These are phyloP conservation scores for Thymus quinquecostatus DNA, from an alignment of 257 asterid species.

Conservation along the genomic window DNA sequence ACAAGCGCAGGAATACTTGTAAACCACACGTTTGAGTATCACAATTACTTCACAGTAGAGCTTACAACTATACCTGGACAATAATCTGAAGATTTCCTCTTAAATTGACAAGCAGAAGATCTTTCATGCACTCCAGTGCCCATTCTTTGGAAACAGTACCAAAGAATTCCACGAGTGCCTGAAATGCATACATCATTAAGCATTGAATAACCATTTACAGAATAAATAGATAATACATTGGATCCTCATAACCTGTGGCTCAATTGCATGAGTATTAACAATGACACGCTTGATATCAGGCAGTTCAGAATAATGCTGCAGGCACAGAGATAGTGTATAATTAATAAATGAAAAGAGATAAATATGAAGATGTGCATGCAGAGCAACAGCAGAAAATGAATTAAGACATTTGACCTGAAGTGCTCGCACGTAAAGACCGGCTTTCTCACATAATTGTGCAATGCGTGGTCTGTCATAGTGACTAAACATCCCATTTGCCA, in stretches of 20 bases:
- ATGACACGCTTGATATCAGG: constrained; percentile 98
- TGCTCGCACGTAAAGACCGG: constrained; percentile 92
- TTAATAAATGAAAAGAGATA: neutral
- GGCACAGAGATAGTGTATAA: constrained; percentile 12
- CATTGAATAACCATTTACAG: constrained; percentile 8
- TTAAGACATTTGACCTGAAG: constrained; percentile 67
- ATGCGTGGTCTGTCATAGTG: constrained; percentile 96
- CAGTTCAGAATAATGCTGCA: constrained; percentile 92
- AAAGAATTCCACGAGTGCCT: constrained; percentile 95
- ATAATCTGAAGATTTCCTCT: constrained; percentile 99
- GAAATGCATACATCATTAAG: constrained; percentile 41
- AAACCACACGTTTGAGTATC: neutral
- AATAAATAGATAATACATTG: constrained; percentile 4
- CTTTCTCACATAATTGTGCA: constrained; percentile 97
- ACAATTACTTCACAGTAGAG: neutral
- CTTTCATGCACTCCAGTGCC: constrained; percentile 99
- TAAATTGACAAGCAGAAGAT: constrained; percentile 90
- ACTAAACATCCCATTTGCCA: constrained; percentile 98
- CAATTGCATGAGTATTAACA: constrained; percentile 99
- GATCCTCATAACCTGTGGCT: constrained; percentile 80
- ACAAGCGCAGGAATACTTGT: neutral
- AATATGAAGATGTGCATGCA: neutral
- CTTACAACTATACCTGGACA: constrained; percentile 73
- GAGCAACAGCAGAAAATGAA: constrained; percentile 6
- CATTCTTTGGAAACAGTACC: constrained; percentile 96